Conservation (phyloP, 352 stramenopile genomes). For the Lagenidium giganteum region DNA sequence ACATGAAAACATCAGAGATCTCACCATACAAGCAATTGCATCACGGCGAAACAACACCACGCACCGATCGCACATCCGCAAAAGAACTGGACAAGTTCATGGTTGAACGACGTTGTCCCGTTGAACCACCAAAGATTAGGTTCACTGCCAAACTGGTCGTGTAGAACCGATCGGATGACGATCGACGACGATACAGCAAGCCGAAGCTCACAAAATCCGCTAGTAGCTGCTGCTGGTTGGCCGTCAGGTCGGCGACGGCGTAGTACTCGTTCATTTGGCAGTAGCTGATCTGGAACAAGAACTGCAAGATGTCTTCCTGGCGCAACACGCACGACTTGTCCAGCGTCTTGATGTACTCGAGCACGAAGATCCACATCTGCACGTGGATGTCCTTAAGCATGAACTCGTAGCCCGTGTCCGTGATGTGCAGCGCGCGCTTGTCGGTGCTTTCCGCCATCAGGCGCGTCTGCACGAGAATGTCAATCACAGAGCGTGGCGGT, state of each 20-base stretch:
- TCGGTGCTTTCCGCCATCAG: conserved; percentile 12
- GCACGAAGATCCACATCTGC: conserved; percentile 36
- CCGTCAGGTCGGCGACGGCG: conserved; percentile 20
- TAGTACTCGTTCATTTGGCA: conserved; percentile 30
- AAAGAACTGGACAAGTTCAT: no score
- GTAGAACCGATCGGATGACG: conserved; percentile 20
- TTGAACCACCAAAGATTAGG: conserved; percentile 29
- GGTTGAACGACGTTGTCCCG: conserved; percentile 6
- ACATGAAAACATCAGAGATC: no score
- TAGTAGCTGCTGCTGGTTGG: conserved; percentile 21
- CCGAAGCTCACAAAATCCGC: conserved; percentile 29
- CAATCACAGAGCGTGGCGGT: conserved; percentile 54
- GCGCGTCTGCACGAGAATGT: conserved; percentile 13
- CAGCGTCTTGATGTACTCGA: conserved; percentile 27
- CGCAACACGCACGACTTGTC: conserved; percentile 14
- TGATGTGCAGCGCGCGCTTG: conserved; percentile 19
- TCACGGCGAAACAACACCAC: conserved; percentile 5
- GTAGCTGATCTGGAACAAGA: conserved; percentile 35
- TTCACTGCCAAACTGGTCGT: conserved; percentile 37
- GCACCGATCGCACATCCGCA: no score
- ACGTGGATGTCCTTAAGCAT: conserved; percentile 41
- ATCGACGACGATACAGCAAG: conserved; percentile 23
- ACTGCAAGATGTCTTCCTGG: conserved; percentile 31
- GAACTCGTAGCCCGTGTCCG: conserved; percentile 34
- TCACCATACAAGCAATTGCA: neutral